These are phyloP conservation scores for Carex cristatella DNA, from an alignment of 176 grass and related monocot genomes.

Conservation along the genomic window DNA sequence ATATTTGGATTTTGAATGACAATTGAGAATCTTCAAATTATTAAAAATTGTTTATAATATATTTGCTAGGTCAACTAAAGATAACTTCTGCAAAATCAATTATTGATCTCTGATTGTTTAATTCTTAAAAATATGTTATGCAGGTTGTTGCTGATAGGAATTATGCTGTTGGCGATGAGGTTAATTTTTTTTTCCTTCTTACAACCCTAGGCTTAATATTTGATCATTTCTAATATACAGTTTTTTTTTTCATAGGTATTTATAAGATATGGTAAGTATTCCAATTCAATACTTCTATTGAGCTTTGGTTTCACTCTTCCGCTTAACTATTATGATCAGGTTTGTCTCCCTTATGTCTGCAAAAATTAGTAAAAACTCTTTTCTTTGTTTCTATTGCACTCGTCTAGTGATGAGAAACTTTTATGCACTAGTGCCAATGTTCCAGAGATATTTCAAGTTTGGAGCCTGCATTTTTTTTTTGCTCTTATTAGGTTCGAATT, in stretches of 20 bases:
- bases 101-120: conserved; percentile 9
- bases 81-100: not conserved
- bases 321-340: conserved; percentile 71
- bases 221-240: not conserved
- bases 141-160: conserved; percentile 55
- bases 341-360: conserved; percentile 5
- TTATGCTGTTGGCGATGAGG: conserved; percentile 70
- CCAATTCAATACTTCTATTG: conserved; percentile 56
- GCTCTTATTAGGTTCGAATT: conserved; percentile 45
- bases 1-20: conserved; percentile 1
- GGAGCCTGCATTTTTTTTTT: not conserved
- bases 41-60: not conserved
- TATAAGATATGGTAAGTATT: conserved; percentile 76
- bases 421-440: not conserved
- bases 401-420: conserved; percentile 1
- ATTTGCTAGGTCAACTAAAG: not conserved
- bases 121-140: conserved; percentile 13
- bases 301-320: conserved; percentile 84
- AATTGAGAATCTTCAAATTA: conserved; percentile 12
- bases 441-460: conserved; percentile 7
- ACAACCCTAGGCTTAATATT: not conserved
- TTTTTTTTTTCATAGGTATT: conserved; percentile 45
- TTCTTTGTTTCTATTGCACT: not conserved
- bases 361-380: not conserved
- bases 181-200: conserved; percentile 17